Conservation (phyloP, 2,329 filamentous ascomycete species). For the Seiridium cupressi region DNA sequence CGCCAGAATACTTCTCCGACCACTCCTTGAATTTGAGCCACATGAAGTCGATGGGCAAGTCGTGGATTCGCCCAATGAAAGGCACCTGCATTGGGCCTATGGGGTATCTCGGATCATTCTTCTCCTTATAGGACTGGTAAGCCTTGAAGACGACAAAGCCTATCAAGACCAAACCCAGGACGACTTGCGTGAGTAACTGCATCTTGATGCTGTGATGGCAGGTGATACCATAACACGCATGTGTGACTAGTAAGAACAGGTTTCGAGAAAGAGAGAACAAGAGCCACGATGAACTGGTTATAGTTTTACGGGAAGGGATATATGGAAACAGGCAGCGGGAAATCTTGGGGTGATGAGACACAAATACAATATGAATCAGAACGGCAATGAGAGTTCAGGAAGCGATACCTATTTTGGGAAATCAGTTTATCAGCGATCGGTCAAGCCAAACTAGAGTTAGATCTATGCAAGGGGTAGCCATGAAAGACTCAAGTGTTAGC, state of each 20-base stretch:
- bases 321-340: neutral
- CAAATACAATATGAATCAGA: neutral
- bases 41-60: conserved; percentile 45
- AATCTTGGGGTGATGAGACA: neutral
- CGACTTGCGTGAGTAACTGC: conserved; percentile 23
- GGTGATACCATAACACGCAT: neutral
- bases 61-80: conserved; percentile 39
- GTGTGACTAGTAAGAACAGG: neutral
- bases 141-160: conserved; percentile 21
- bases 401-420: neutral
- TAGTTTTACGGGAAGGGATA: neutral
- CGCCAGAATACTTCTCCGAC: conserved; percentile 27
- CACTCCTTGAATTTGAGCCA: conserved; percentile 52
- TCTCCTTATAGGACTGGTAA: conserved; percentile 23
- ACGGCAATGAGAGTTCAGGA: neutral
- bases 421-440: neutral
- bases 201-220: conserved; percentile 13
- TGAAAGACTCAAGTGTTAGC: neutral
- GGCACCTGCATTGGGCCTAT: conserved; percentile 31
- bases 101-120: conserved; percentile 27
- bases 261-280: neutral
- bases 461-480: neutral
- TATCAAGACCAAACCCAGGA: conserved; percentile 17
- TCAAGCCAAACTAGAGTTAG: neutral
- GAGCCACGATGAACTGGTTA: neutral